Evolutionary conservation across 1,284 basidiomycete genomes (phyloP).

Genomic region (Hortiboletus rubellus): DNA sequence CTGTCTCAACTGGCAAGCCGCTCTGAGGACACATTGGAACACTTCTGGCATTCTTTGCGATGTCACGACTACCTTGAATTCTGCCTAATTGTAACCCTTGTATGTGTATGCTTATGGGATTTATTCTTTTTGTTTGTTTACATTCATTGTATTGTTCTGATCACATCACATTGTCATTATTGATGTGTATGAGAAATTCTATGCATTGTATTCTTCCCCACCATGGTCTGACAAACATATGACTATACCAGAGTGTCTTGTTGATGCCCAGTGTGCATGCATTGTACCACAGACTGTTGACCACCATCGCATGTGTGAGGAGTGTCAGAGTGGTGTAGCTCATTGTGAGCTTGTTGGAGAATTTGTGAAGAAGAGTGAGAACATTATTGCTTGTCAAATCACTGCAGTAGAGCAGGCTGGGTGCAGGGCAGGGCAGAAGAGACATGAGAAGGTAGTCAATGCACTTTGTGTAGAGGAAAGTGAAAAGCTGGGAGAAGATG

Average conservation of each 20-base stretch:
- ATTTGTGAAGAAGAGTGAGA: constrained; percentile 17
- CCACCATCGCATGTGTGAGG: constrained; percentile 40
- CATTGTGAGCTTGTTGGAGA: constrained; percentile 32
- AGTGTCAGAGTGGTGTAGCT: constrained; percentile 34
- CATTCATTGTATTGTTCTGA: too few relatives aligned
- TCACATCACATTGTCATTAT: too few relatives aligned
- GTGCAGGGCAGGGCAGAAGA: constrained; percentile 35
- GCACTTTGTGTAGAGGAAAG: constrained; percentile 51
- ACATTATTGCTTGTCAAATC: constrained; percentile 14
- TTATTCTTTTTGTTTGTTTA: too few relatives aligned
- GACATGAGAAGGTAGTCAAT: constrained; percentile 43
- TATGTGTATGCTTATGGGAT: too few relatives aligned
- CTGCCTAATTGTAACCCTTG: too few relatives aligned
- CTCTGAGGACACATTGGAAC: constrained; percentile 16
- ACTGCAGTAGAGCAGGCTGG: constrained; percentile 21
- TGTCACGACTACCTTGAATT: too few relatives aligned
- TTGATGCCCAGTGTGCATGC: constrained; percentile 58
- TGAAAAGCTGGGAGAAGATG: constrained; percentile 52
- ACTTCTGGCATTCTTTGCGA: background rate
- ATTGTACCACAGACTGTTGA: constrained; percentile 62
- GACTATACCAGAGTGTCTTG: constrained; percentile 50
- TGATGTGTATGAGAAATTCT: too few relatives aligned
- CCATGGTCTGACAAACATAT: too few relatives aligned
- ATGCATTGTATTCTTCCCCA: too few relatives aligned
- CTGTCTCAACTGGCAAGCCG: constrained; percentile 24